Conservation (phyloP, 2,329 filamentous ascomycete species). For the Ophiostoma perfectum region DNA sequence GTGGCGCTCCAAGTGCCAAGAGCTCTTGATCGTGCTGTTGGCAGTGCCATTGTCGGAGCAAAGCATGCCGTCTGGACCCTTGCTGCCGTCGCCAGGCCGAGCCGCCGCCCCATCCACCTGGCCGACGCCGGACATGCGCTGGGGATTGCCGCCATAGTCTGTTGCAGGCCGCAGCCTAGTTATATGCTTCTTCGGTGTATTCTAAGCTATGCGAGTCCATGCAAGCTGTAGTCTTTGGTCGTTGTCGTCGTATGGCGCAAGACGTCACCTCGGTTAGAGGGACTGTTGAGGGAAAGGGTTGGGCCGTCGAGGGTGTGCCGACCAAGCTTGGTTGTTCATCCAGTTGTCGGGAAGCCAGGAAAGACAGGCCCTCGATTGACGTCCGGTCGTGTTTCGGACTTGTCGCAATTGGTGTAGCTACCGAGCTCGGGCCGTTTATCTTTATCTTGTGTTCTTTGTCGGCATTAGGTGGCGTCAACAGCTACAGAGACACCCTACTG, state of each 20-base stretch:
- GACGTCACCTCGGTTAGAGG: constrained; percentile 5
- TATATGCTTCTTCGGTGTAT: neutral
- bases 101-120: neutral
- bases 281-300: neutral
- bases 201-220: neutral
- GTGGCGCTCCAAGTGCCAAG: neutral
- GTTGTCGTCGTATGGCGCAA: neutral
- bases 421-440: constrained; percentile 1
- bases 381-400: neutral
- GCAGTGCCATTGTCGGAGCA: neutral
- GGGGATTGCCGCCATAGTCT: constrained; percentile 5
- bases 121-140: constrained; percentile 3
- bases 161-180: neutral
- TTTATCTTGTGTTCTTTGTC: neutral
- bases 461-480: constrained; percentile 2
- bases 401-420: neutral
- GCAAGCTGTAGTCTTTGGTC: neutral
- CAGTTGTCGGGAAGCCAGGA: neutral
- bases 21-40: neutral
- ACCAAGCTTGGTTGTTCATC: neutral
- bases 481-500: neutral
- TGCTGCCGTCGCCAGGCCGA: constrained; percentile 3
- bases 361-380: neutral
- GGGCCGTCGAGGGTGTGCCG: neutral
- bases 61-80: neutral